Evolutionary conservation across 129 eudicot genomes (phyloP), one percentile per base, ranked within the genome.

Genomic region (Logfia minima): DNA sequence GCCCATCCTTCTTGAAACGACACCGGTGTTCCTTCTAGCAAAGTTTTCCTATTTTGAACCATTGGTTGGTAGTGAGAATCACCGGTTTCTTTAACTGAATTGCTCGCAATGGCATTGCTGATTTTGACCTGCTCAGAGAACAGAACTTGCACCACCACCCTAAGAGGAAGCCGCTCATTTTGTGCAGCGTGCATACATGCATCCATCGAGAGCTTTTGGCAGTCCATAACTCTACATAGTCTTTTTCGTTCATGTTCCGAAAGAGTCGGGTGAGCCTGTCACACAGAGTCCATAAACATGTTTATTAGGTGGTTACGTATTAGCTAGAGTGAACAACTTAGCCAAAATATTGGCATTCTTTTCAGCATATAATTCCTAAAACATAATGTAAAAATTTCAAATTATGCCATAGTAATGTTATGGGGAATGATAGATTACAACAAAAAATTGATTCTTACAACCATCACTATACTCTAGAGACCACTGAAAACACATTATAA

Each of bases 151-250:
- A 93, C 96, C 26, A 93, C 98, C 3, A 93, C 91, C 77, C 98
- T 65, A 14, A 93, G 71, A 0, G 98, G 98, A 48, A 93, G 98
- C 37, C 98, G 68, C 82, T 93, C 98, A 55, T 93, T 93, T 75
- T 93, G 98, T 4, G 98, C 98, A 19, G 98, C 97, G 74, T 93
- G 98, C 97, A 93, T 87, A 70, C 98, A 90, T 14, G 98, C 98
- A 72, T 93, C 98, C 34, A 93, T 89, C 3, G 98, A 93, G 28
- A 93, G 96, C 80, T 93, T 93, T 78, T 90, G 97, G 80, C 98
- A 90, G 67, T 93, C 98, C 98, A 93, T 93, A 32, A 93, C 98
- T 8, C 98, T 77, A 55, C 98, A 93, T 7, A 93, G 87, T 82
- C 97, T 68, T 84, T 93, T 93, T 23, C 98, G 69, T 82, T 93